Base-by-base conservation (phyloP, 306 rosid species). In the Lupinus albus region DNA sequence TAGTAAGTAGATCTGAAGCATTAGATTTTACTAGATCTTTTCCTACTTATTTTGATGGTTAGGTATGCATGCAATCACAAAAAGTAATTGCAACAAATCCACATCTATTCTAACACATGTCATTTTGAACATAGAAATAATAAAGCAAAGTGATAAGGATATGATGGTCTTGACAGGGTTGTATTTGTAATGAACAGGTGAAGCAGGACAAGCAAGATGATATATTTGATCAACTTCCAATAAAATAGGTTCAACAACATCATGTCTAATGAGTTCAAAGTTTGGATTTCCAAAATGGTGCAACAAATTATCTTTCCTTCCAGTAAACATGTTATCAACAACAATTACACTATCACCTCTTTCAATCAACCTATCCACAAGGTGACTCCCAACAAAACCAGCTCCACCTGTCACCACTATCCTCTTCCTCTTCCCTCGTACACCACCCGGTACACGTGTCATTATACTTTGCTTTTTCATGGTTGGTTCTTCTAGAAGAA, bases 111-210 rank as follows among this genome's bases (percentile, higher is more conserved):
- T 21, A 0, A 21, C 0, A 21, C 28, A 21, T n/a, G n/a, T n/a
- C n/a, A n/a, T n/a, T n/a, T n/a, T n/a, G n/a, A n/a, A n/a, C n/a
- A n/a, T n/a, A n/a, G n/a, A n/a, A n/a, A n/a, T n/a, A n/a, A 25
- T 25, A 25, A 25, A 25, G 30, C 11, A 25, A 36, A 8, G 2
- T 7, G 11, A 36, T 7, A 7, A 39, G 96, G 95, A 89, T 92
- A 92, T 89, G 78, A 92, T 92, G 16, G 98, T 92, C 77, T 92
- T 92, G 78, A 92, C 96, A 0, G 98, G 98, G 42, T 92, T 92
- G 81, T 78, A 92, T 83, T 92, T 92, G 88, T 92, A 92, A 68
- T 89, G 95, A 11, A 92, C 98, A 0, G 98, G 98, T 6, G 96
- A 89, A 47, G 96, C 96, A 14, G 98, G 98, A 70, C 98, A 92